Conservation (phyloP, 768 basidiomycete genomes). For the Tricholoma flavovirens region DNA sequence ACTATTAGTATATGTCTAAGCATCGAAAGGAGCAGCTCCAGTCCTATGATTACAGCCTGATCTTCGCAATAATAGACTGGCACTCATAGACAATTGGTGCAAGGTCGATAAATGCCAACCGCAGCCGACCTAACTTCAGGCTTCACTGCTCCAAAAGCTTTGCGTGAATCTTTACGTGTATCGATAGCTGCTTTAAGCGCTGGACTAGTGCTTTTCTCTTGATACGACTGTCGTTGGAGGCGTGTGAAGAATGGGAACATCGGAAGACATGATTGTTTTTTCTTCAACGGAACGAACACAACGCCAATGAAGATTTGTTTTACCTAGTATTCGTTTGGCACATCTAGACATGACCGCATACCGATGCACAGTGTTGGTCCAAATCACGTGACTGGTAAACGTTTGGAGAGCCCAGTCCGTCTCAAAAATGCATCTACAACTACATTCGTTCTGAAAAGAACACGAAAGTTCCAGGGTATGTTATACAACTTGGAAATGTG, state of each 20-base stretch:
- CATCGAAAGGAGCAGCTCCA: background rate
- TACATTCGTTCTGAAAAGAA: background rate
- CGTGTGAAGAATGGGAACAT: background rate
- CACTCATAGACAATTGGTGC: background rate
- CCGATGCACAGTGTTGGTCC: background rate
- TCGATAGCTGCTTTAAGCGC: too few relatives aligned
- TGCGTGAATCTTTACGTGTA: background rate
- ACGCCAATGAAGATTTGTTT: background rate
- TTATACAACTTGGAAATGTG: background rate
- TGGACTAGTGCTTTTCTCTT: too few relatives aligned
- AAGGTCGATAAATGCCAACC: background rate
- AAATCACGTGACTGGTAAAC: background rate
- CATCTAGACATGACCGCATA: too few relatives aligned
- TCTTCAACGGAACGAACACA: background rate
- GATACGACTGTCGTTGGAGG: background rate
- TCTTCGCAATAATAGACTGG: background rate
- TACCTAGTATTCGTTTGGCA: background rate
- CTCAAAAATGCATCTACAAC: background rate
- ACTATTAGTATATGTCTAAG: too few relatives aligned
- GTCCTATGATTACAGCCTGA: background rate
- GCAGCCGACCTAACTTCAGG: too few relatives aligned
- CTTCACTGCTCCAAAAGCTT: background rate
- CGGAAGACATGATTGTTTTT: too few relatives aligned
- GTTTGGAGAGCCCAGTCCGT: background rate
- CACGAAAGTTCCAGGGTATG: background rate